Evolutionary conservation across 352 stramenopile species (phyloP).

Genomic region (Phytophthora fragariaefolia): DNA sequence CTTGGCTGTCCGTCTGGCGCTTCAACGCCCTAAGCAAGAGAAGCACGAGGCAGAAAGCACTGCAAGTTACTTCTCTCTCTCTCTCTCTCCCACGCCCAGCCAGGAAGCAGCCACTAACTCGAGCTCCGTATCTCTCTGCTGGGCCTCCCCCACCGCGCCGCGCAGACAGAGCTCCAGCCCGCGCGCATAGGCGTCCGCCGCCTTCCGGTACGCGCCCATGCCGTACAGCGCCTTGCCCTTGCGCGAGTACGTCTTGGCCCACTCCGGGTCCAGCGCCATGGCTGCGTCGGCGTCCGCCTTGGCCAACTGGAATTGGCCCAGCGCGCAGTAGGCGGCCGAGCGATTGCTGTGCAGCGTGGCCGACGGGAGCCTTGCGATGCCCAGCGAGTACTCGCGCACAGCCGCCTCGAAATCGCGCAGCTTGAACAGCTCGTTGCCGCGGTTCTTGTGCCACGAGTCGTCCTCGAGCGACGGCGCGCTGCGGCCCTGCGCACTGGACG

Average conservation of each 20-base stretch:
- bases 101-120: conserved; percentile 43
- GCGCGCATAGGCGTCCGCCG: conserved; percentile 77
- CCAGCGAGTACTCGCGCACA: conserved; percentile 65
- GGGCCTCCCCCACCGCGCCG: conserved; percentile 64
- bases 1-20: conserved; percentile 69
- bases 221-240: conserved; percentile 86
- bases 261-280: conserved; percentile 67
- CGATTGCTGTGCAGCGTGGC: conserved; percentile 84
- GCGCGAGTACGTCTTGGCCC: conserved; percentile 78
- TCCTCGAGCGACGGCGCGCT: conserved; percentile 70
- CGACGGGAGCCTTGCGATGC: conserved; percentile 57
- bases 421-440: conserved; percentile 74
- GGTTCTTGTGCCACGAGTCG: conserved; percentile 70
- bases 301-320: conserved; percentile 59
- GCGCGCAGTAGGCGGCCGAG: conserved; percentile 73
- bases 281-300: conserved; percentile 64
- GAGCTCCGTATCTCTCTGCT: conserved; percentile 76
- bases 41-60: neutral
- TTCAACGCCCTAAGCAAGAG: conserved; percentile 58
- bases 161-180: conserved; percentile 78
- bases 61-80: neutral
- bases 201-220: conserved; percentile 63
- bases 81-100: neutral
- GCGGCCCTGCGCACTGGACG: conserved; percentile 62
- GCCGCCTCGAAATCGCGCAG: conserved; percentile 60